phyloP scores from a whole-genome alignment of 2,329 filamentous ascomycete genomes.

The Acarospora socialis region DNA sequence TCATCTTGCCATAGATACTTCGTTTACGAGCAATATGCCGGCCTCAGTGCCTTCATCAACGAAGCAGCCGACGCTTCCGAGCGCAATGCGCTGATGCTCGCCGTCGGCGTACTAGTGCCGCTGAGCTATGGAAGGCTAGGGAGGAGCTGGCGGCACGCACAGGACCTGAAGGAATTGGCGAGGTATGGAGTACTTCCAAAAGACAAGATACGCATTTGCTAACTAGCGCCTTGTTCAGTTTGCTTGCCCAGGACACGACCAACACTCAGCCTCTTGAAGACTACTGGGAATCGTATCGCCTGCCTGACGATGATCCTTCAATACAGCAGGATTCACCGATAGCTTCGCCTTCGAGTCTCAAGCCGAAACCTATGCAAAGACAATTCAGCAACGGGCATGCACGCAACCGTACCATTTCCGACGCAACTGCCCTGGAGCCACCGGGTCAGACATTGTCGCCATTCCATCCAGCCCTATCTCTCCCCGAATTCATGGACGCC shows the following conservation, averaged over 20 bases:
- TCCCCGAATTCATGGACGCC: conserved; percentile 60
- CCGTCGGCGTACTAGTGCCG: conserved; percentile 78
- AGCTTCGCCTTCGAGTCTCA: conserved; percentile 11
- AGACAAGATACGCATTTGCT: not conserved
- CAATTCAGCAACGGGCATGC: conserved; percentile 6
- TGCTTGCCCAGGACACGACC: conserved; percentile 49
- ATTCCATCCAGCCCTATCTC: conserved; percentile 75
- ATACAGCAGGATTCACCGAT: conserved; percentile 8
- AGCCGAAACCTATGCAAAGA: conserved; percentile 3
- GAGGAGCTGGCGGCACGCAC: conserved; percentile 76
- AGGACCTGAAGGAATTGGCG: conserved; percentile 59
- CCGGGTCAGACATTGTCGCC: conserved; percentile 48
- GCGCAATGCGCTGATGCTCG: conserved; percentile 82
- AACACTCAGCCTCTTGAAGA: conserved; percentile 52
- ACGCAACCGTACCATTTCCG: conserved; percentile 11
- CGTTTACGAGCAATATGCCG: conserved; percentile 66
- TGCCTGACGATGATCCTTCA: conserved; percentile 22
- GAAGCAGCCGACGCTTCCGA: conserved; percentile 61
- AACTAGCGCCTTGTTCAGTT: conserved; percentile 17
- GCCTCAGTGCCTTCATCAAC: conserved; percentile 84
- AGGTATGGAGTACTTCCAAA: conserved; percentile 34
- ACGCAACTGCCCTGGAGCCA: conserved; percentile 10
- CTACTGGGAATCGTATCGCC: conserved; percentile 60
- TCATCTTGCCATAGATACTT: conserved; percentile 65
- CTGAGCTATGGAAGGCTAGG: conserved; percentile 74